A percentile compares a stretch with the other conserved stretches of the same genome.
These are phyloP conservation scores for Apostasia shenzhenica DNA, from an alignment of 106 monocot genomes.

Conservation along the genomic window DNA sequence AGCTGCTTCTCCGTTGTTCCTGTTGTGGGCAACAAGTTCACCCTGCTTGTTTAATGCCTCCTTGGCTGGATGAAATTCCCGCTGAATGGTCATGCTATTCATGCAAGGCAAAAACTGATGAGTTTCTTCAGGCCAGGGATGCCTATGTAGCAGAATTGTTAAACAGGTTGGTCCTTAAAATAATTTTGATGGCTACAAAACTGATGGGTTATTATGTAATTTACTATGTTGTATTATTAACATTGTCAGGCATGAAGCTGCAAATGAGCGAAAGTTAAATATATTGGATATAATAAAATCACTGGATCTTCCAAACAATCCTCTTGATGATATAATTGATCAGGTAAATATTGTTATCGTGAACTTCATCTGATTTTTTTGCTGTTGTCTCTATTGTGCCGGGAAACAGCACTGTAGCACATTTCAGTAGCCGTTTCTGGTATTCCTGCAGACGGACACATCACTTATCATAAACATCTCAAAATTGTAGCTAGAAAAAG, in stretches of 20 bases:
- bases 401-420: no score
- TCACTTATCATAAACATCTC: no score
- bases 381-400: no score
- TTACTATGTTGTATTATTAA: neutral
- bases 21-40: conserved; percentile 83
- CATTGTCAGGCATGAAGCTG: conserved; percentile 66
- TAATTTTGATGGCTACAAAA: neutral
- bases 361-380: neutral
- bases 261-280: conserved; percentile 64
- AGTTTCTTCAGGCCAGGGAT: conserved; percentile 68
- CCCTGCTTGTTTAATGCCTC: conserved; percentile 76
- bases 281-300: conserved; percentile 83
- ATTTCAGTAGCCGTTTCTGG: no score
- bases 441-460: no score
- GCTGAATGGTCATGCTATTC: conserved; percentile 81
- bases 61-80: conserved; percentile 49
- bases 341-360: conserved; percentile 38
- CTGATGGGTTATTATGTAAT: neutral
- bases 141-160: conserved; percentile 70
- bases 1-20: conserved; percentile 79
- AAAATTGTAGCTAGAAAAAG: no score
- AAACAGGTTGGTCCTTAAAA: conserved; percentile 44
- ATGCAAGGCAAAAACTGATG: conserved; percentile 86
- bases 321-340: conserved; percentile 97
- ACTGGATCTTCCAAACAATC: conserved; percentile 93